Base-by-base conservation (phyloP, 148 eudicot genomes). In the Selenicereus undatus region DNA sequence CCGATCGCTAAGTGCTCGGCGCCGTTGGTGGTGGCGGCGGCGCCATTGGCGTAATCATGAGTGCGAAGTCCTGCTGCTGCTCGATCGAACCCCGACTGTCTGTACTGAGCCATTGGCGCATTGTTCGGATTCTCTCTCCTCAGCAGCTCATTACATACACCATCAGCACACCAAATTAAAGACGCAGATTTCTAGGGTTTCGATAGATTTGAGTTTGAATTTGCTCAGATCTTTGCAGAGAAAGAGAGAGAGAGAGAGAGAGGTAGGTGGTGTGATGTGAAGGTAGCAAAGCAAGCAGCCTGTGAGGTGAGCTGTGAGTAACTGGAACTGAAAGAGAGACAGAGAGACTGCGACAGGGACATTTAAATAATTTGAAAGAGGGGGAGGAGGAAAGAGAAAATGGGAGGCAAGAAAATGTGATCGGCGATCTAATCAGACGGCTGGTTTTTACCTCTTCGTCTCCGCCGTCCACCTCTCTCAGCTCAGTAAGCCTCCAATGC, bases 1-100 rank as follows among this genome's bases (percentile, higher is more conserved):
- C 93, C 96, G 75, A 92, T 80, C 68, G 92, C 86, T 9, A 95
- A 88, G 68, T 93, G 94, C 54, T 89, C 92, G 5, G 5, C 36
- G 8, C 35, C 27, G 27, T 22, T 62, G 27, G n/a, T 16, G 71
- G 14, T 32, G 30, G 30, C 22, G 71, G 50, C 50, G 78, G 32
- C 69, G 66, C 90, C 92, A 83, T 88, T 88, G 29, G 79, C 79
- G 71, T 84, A 66, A 11, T 66, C 30, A 27, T 56, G 62, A 17
- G 13, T 56, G 62, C 62, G 62, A 56, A 56, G 62, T 16, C 62
- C 62, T 4, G 62, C n/a, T 4, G 62, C 62, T 56, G 30, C 71
- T 12, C 71, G 22, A 66, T 66, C 71, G 71, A 66, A 66, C 35
- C 68, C 68, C 24, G 68, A 62, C 68, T 62, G 68, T 12, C 71